Evolutionary conservation across 169 alveolate genomes (phyloP), one percentile per base, ranked within the genome.

Genomic region (Plasmodium knowlesi): DNA sequence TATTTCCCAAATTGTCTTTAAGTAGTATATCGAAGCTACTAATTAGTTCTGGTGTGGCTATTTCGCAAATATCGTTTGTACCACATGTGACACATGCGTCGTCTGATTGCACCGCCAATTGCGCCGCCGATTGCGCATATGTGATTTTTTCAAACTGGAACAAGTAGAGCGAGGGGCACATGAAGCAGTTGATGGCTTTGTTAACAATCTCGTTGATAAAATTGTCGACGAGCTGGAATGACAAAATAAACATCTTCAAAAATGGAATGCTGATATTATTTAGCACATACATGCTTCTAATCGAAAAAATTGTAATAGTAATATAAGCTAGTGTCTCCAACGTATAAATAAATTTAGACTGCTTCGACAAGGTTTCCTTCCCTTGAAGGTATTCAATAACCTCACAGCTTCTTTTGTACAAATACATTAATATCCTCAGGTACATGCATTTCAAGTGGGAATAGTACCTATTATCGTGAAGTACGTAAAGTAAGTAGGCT

Each of bases 151-250:
- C 57, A n/a, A 89, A 54, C 30, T 79, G 46, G 53, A 89, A 89
- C 46, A 89, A 28, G 82, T 89, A 89, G 19, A 89, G 82, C 19
- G 94, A 89, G 5, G 94, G 94, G 22, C 94, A 89, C 73, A 89
- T 25, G 82, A 89, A 70, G 9, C 94, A 89, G 9, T 89, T 89
- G 16, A 89, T 41, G 19, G 94, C 88, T 70, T 89, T 89, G 71
- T 80, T 89, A 10, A 80, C 53, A 22, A 89, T 25, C 70, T 72
- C 94, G 9, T 89, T 89, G 43, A 89, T 89, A 79, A 57, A 89
- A 61, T 79, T 80, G 16, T 89, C 94, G 32, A 89, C 46, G 19
- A 89, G 39, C 12, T 78, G 82, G 43, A 80, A 32, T 6, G 94
- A 89, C 53, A 89, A 79, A 25, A 89, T 79, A 22, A 89, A 89